Evolutionary conservation across 1,284 basidiomycete genomes (phyloP).

Genomic region (Pseudozyma pruni): DNA sequence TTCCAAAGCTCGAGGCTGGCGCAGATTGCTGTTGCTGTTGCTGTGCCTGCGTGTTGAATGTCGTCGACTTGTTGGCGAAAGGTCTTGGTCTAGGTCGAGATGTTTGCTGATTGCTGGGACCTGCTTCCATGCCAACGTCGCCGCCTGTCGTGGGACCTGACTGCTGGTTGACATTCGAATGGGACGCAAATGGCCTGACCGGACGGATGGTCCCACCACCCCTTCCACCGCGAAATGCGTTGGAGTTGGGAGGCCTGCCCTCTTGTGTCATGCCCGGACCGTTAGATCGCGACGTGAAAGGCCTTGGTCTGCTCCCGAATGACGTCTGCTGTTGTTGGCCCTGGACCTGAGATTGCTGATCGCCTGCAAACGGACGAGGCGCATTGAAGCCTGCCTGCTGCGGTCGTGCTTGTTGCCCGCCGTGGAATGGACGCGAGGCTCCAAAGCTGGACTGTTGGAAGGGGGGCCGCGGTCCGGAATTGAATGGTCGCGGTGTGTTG

Average conservation of each 20-base stretch:
- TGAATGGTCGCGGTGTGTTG: slow-evolving; percentile 5
- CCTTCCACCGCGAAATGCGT: slow-evolving; percentile 19
- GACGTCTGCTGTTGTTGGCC: slow-evolving; percentile 14
- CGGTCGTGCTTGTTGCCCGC: slow-evolving; percentile 9
- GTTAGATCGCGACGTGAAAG: slow-evolving; percentile 20
- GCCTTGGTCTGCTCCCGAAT: slow-evolving; percentile 33
- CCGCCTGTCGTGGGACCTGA: background rate
- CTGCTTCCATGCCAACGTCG: background rate
- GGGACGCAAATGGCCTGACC: slow-evolving; percentile 21
- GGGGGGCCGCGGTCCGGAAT: slow-evolving; percentile 11
- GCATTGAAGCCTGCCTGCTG: slow-evolving; percentile 6
- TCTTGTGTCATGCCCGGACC: slow-evolving; percentile 18
- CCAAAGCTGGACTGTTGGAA: slow-evolving; percentile 16
- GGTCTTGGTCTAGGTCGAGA: slow-evolving; percentile 32
- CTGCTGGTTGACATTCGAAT: slow-evolving; percentile 6
- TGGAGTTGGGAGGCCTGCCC: slow-evolving; percentile 18
- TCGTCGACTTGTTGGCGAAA: slow-evolving; percentile 37
- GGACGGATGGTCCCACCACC: slow-evolving; percentile 31
- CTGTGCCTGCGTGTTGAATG: slow-evolving; percentile 23
- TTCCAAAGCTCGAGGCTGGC: background rate
- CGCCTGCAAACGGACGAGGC: slow-evolving; percentile 7
- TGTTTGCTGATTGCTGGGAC: slow-evolving; percentile 7
- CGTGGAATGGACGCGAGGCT: slow-evolving; percentile 10
- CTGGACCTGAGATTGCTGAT: slow-evolving; percentile 7
- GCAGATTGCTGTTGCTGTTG: slow-evolving; percentile 5